phyloP scores from a whole-genome alignment of 345 rosid genomes.

The Lepidium didymum region DNA sequence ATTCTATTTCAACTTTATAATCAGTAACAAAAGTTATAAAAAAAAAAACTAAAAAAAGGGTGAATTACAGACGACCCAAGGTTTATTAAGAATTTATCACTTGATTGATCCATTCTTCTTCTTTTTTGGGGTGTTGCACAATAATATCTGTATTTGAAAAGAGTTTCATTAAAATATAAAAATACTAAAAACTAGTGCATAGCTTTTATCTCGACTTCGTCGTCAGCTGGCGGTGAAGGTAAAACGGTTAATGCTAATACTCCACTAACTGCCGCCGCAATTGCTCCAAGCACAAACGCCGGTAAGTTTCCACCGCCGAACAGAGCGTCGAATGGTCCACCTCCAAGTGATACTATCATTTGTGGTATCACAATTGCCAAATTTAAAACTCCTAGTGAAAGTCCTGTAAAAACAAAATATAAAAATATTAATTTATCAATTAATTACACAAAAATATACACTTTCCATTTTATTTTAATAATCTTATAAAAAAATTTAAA shows the following conservation, averaged over 20 bases:
- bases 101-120: background rate
- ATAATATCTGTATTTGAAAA: slow-evolving; percentile 7
- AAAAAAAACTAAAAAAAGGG: background rate
- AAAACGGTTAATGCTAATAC: slow-evolving; percentile 26
- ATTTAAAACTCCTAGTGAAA: slow-evolving; percentile 80
- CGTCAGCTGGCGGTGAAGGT: slow-evolving; percentile 22
- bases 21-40: background rate
- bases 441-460: too few relatives aligned
- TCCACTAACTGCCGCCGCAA: slow-evolving; percentile 21
- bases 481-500: too few relatives aligned
- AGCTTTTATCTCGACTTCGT: too few relatives aligned
- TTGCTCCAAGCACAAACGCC: slow-evolving; percentile 10
- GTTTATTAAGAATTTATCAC: slow-evolving; percentile 2
- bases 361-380: slow-evolving; percentile 81
- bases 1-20: slow-evolving; percentile 9
- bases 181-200: too few relatives aligned
- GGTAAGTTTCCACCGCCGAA: slow-evolving; percentile 28
- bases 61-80: slow-evolving; percentile 20
- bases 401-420: slow-evolving; percentile 37
- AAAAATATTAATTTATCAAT: too few relatives aligned
- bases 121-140: background rate
- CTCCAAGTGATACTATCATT: slow-evolving; percentile 26
- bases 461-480: too few relatives aligned
- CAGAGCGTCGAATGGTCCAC: slow-evolving; percentile 3
- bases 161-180: background rate